Base-by-base conservation (phyloP, 2,329 filamentous ascomycete genomes). In the Exophiala sp. region DNA sequence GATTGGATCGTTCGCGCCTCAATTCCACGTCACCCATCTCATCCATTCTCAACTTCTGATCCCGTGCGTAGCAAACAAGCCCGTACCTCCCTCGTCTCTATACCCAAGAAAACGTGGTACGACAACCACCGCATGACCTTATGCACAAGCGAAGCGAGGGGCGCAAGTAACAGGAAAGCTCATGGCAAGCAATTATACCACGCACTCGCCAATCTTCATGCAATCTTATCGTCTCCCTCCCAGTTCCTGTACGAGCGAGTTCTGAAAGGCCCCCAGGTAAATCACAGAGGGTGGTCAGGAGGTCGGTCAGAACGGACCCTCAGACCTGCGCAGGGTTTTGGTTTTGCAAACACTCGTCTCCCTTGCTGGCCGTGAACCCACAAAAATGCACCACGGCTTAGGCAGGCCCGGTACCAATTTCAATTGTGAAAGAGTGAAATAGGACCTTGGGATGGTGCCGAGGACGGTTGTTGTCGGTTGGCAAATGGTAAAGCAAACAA, bases 21-120 rank as follows among this genome's bases (percentile, higher is more conserved):
- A 52, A 37, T 50, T 59, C 55, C 50, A 53, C 52, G 50, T 58
- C 57, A 52, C 54, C 48, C 14, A 52, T 48, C 39, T 54, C 55
- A 49, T 58, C 57, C 55, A 59, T 59, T 51, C 43, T 55, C 46
- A 46, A 52, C 52, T 45, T 50, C 30, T n/a, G 52, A 48, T 47
- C 45, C 45, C 40, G 27, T 48, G 39, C 38, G 34, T 38, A 52
- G 44, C 45, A 44, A 48, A 32, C 40, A 46, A 55, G 38, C 43
- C 52, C 37, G 48, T 53, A 46, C 54, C 50, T 56, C 54, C 53
- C 46, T 32, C 54, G 50, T 56, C 54, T 51, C 54, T 56, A 53
- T 53, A 51, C 54, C 54, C 50, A 52, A 52, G 41, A 44, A 42
- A 53, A 52, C 50, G 54, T 53, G 43, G 54, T 51, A 48, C 50